Base-by-base conservation (phyloP, 2,329 filamentous ascomycete species). In the Chaetomium sp. region DNA sequence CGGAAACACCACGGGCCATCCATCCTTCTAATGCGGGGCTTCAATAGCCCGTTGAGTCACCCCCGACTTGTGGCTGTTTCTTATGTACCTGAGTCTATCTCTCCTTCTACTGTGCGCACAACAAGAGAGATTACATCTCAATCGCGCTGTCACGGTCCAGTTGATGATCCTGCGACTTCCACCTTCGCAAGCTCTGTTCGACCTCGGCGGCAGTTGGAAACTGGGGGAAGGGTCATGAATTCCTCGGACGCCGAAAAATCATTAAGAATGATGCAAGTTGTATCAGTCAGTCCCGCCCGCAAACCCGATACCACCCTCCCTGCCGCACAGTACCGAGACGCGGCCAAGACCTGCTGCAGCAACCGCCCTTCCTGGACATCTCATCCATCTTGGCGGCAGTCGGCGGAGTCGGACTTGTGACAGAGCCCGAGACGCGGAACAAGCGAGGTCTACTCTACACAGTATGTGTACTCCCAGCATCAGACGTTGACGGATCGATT, bases 311-410 rank as follows among this genome's bases (percentile, higher is more conserved):
- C 54, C 21, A 64, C 62, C 65, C 55, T 62, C 62, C 65, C 55
- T 62, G 23, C 61, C 13, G 25, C 54, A 56, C 61, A 66, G 58
- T 60, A 63, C 64, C 63, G 63, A 62, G 55, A 55, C 50, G 47
- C 59, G 63, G 55, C 59, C 51, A 49, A 35, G 8, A 16, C n/a
- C 4, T 35, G 16, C 19, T 61, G 57, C 63, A 57, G 51, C 57
- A 16, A 19, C 35, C 57, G 21, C 56, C 19, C 25, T 13, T n/a
- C 6, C 12, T n/a, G 21, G 47, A 45, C 42, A 27, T 23, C 12
- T 54, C 58, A 33, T 49, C 38, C 12, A 45, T 56, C 63, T 58
- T 55, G 63, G 58, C 55, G n/a, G 54, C 49, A 35, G 49, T 45
- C 50, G 47, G 42, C 63, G 63, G 63, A 47, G 49, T 62, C 63